A percentile compares a stretch with the other conserved stretches of the same genome.
Evolutionary conservation across 192 early-diverging fungal genomes (phyloP).

Genomic region (Backusella circina): DNA sequence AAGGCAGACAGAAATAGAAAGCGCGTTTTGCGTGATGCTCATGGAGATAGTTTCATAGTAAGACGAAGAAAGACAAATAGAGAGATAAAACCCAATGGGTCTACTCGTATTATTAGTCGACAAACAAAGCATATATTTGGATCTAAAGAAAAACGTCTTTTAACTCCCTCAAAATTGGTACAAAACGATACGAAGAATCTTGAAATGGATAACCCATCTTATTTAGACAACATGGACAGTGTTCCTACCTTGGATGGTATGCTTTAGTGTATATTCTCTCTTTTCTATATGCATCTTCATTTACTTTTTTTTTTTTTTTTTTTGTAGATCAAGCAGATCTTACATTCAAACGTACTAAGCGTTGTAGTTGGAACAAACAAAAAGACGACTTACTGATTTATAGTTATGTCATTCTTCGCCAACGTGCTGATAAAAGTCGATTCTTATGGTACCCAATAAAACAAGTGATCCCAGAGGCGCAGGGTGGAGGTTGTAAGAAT

Average conservation of each 20-base stretch:
- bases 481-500: neutral
- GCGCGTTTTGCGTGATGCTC: neutral
- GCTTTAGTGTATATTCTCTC: neutral
- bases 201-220: neutral
- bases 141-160: neutral
- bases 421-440: neutral
- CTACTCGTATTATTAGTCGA: neutral
- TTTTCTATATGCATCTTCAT: neutral
- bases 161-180: neutral
- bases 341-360: neutral
- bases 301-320: neutral
- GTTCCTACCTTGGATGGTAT: neutral
- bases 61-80: neutral
- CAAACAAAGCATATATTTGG: conserved; percentile 3
- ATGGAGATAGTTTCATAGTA: neutral
- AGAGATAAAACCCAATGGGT: neutral
- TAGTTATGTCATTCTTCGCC: neutral
- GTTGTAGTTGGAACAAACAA: neutral
- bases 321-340: neutral
- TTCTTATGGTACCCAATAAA: neutral
- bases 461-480: neutral
- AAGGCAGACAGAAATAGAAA: neutral
- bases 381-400: conserved; percentile 9
- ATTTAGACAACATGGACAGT: neutral
- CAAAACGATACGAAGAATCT: neutral